phyloP scores from a whole-genome alignment of 108 stramenopile genomes.

The Nannochloropsis oceanica region DNA sequence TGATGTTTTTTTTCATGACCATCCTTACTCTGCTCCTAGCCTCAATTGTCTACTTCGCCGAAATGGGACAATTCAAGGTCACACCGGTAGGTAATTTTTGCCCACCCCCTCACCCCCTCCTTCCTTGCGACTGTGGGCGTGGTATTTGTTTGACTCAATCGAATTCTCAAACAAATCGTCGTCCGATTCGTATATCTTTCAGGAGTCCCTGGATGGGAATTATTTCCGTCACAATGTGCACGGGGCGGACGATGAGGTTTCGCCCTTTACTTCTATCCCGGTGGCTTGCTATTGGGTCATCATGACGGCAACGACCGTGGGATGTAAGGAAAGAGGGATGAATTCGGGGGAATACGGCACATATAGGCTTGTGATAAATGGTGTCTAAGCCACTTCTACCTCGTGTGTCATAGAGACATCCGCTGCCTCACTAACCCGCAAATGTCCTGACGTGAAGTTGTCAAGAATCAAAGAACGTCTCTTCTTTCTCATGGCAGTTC shows the following conservation, averaged over 20 bases:
- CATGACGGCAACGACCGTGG: slow-evolving; percentile 8
- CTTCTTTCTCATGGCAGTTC: no score
- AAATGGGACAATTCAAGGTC: not conserved
- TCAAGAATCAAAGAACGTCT: no score
- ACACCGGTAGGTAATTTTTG: not conserved
- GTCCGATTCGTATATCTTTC: not conserved
- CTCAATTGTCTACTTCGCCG: not conserved
- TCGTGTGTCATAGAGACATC: no score
- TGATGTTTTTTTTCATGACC: not conserved
- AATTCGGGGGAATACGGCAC: no score
- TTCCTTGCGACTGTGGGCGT: not conserved
- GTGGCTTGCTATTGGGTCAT: not conserved
- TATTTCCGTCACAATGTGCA: not conserved
- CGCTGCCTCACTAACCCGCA: no score
- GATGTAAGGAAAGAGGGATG: not conserved
- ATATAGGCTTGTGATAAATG: no score
- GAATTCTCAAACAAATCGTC: not conserved
- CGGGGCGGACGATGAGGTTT: not conserved
- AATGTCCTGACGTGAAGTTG: no score
- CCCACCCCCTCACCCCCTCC: not conserved
- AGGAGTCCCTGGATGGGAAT: not conserved
- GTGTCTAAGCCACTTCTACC: no score
- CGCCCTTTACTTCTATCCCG: slow-evolving; percentile 7
- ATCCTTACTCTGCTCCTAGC: not conserved
- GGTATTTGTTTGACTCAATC: not conserved